Evolutionary conservation across 805 yeast genomes (phyloP).

Genomic region (Yarrowia sp.): DNA sequence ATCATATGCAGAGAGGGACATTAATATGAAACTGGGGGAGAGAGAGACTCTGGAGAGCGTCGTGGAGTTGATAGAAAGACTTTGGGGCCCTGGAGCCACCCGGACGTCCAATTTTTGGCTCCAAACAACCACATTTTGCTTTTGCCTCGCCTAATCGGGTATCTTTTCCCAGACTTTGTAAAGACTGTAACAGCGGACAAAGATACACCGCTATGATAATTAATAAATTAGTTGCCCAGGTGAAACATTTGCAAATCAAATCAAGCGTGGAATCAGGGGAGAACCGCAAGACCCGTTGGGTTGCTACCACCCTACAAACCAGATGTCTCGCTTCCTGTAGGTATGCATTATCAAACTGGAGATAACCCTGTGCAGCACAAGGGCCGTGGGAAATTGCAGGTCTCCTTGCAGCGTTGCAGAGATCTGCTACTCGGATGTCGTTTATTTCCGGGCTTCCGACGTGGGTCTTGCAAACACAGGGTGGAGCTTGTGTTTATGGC

Average conservation of each 20-base stretch:
- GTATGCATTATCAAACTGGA: no score
- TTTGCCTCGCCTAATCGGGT: background rate
- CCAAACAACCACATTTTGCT: background rate
- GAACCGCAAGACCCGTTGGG: background rate
- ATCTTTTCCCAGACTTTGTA: background rate
- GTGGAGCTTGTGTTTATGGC: background rate
- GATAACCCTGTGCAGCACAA: no score
- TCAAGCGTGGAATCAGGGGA: background rate
- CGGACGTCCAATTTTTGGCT: no score
- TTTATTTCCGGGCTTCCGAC: background rate
- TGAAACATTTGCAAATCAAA: background rate
- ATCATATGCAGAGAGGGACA: background rate
- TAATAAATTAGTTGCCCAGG: background rate
- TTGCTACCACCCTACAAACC: background rate
- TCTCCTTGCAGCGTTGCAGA: background rate
- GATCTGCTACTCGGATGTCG: constrained; percentile 4
- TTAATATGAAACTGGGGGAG: background rate
- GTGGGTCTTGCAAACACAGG: background rate
- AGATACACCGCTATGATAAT: no score
- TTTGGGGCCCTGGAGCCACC: background rate
- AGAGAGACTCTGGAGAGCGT: no score
- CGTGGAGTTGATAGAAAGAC: background rate
- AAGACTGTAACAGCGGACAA: no score
- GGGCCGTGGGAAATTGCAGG: no score
- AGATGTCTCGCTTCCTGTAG: no score